Percentiles rank a stretch among this genome's conserved stretches.
Conservation (phyloP, 1,284 basidiomycete species). For the Sanghuangporus sanghuang region DNA sequence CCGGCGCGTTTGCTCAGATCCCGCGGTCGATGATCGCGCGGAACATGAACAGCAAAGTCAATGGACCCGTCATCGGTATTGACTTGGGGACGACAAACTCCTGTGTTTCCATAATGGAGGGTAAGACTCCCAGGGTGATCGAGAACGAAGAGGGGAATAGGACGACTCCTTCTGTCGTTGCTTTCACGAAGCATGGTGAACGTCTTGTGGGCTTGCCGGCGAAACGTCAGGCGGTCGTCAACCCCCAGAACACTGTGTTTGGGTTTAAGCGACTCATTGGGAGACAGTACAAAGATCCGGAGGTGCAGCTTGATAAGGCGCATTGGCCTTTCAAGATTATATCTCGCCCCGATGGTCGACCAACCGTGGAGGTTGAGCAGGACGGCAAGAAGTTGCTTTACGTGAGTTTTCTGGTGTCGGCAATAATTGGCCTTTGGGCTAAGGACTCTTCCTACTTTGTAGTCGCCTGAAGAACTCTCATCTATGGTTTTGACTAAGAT, state of each 20-base stretch:
- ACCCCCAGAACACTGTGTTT: constrained; percentile 90
- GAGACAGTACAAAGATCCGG: constrained; percentile 88
- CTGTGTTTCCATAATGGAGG: constrained; percentile 95
- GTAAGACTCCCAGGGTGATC: constrained; percentile 89
- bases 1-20: constrained; percentile 58
- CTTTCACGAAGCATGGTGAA: constrained; percentile 95
- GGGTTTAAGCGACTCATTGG: constrained; percentile 98
- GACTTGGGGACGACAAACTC: constrained; percentile 89
- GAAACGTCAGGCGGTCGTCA: constrained; percentile 96
- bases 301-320: constrained; percentile 87
- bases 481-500: constrained; percentile 90
- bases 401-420: constrained; percentile 38
- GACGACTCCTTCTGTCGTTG: constrained; percentile 97
- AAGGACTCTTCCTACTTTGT: constrained; percentile 16
- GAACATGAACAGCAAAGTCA: constrained; percentile 82
- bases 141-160: constrained; percentile 98
- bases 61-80: constrained; percentile 79
- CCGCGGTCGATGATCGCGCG: constrained; percentile 68
- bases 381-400: constrained; percentile 62
- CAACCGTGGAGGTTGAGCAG: constrained; percentile 78
- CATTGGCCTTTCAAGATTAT: constrained; percentile 88
- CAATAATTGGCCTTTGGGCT: neutral
- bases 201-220: constrained; percentile 94
- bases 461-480: constrained; percentile 80
- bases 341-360: constrained; percentile 61